Base-by-base conservation (phyloP, 164 flowering plant species). In the Taxillus chinensis region DNA sequence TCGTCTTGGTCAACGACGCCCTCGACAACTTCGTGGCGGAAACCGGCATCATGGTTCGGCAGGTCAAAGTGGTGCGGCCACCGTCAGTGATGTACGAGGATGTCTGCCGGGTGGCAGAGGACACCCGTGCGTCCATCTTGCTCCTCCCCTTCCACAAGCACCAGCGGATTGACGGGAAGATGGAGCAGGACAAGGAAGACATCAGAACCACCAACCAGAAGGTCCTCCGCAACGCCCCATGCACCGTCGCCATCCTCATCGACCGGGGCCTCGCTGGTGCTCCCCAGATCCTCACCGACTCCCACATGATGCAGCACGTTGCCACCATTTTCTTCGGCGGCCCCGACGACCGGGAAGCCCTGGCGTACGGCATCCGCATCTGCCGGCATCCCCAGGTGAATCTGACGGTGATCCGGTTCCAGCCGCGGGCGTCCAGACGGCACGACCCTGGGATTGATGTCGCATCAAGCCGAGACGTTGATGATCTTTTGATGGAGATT, bases 61-160 rank as follows among this genome's bases (percentile, higher is more conserved):
- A 72, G 9, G 40, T 59, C 15, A 85, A 78, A 55, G 73, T 70
- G 2, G 84, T 85, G 2, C 72, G 91, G 2, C 59, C 77, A 1
- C 68, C 70, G 13, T 45, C 68, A 1, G 73, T 39, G 43, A 78
- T 89, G 77, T 71, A 80, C 62, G 81, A 81, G 56, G 90, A 84
- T 8, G 81, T 86, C 13, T 83, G 96, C 63, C 67, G 74, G n/a
- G 63, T 37, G 2, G 80, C 86, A 0, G 85, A 77, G 66, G 88
- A 86, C 17, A 40, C 77, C 1, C 73, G 87, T 3, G 81, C 80
- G 1, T 74, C 86, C 12, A 67, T 86, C 15, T 41, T 89, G 2
- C 57, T 89, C 16, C 73, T 89, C 8, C 84, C 90, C 6, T 89
- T 89, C 62, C 95, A 87, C 70, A 86, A 88, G 70, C 85, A 84